These are phyloP conservation scores for Cyanophora paradoxa DNA, from an alignment of 78 protist genomes.

Conservation along the genomic window DNA sequence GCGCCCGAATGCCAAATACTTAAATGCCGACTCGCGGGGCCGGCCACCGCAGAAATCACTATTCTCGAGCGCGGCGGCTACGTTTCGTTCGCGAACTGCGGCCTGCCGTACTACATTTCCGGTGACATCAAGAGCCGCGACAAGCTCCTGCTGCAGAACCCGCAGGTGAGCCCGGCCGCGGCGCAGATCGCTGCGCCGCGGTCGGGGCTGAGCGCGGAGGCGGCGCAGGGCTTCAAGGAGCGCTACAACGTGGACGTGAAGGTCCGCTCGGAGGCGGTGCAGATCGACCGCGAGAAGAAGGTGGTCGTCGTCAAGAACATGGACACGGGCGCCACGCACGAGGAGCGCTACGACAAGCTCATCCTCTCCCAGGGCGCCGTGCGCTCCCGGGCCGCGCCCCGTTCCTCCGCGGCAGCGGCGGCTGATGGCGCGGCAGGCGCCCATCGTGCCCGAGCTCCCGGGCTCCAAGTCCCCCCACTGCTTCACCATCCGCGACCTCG, in stretches of 20 bases:
- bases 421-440: no score
- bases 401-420: no score
- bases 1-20: background rate
- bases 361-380: slow-evolving; percentile 52
- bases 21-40: no score
- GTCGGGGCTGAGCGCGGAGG: no score
- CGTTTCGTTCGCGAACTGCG: slow-evolving; percentile 36
- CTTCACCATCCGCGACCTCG: slow-evolving; percentile 30
- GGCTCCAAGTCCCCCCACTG: slow-evolving; percentile 22
- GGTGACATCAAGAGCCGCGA: slow-evolving; percentile 13
- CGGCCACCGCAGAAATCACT: slow-evolving; percentile 8
- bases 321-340: background rate
- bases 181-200: no score
- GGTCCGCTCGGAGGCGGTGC: background rate
- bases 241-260: slow-evolving; percentile 25
- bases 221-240: no score
- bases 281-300: slow-evolving; percentile 21
- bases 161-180: no score
- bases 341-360: slow-evolving; percentile 36
- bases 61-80: slow-evolving; percentile 35
- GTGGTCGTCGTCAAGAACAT: slow-evolving; percentile 10
- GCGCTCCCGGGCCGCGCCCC: slow-evolving; percentile 48
- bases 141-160: slow-evolving; percentile 18
- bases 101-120: slow-evolving; percentile 49
- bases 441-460: slow-evolving; percentile 6